Evolutionary conservation across 2,329 filamentous ascomycete genomes (phyloP).

Genomic region (Colletotrichum tofieldiae): DNA sequence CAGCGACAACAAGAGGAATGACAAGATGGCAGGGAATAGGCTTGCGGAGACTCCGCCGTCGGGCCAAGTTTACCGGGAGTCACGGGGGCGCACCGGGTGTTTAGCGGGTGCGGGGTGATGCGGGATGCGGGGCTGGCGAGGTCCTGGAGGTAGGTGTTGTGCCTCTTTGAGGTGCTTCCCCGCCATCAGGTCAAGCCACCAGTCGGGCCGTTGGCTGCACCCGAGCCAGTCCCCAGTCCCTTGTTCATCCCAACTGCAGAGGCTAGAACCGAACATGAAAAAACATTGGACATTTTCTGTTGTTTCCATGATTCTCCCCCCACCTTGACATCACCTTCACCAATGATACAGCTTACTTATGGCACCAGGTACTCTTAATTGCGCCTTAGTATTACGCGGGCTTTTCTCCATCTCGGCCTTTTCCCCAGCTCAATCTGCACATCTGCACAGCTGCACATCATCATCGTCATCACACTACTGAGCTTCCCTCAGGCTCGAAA

Average conservation of each 20-base stretch:
- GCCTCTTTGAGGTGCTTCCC: conserved; percentile 20
- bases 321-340: conserved; percentile 15
- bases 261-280: conserved; percentile 1
- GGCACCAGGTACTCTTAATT: conserved; percentile 4
- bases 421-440: neutral
- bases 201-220: conserved; percentile 40
- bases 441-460: conserved; percentile 20
- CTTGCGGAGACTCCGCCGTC: conserved; percentile 39
- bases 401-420: conserved; percentile 8
- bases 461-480: conserved; percentile 20
- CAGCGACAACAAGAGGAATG: neutral
- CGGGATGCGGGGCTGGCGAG: conserved; percentile 22
- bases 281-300: neutral
- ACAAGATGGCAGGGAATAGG: neutral
- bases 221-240: neutral
- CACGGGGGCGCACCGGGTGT: conserved; percentile 11
- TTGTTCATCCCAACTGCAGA: neutral
- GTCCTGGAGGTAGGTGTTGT: neutral
- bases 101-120: conserved; percentile 31
- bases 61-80: neutral
- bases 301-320: conserved; percentile 5
- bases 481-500: conserved; percentile 6
- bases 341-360: conserved; percentile 21
- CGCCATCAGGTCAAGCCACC: conserved; percentile 40
- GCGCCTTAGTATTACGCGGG: conserved; percentile 4